A percentile compares a stretch with the other conserved stretches of the same genome.
Conservation (phyloP, 2,329 filamentous ascomycete genomes). For the Chrysosporium queenslandicum region DNA sequence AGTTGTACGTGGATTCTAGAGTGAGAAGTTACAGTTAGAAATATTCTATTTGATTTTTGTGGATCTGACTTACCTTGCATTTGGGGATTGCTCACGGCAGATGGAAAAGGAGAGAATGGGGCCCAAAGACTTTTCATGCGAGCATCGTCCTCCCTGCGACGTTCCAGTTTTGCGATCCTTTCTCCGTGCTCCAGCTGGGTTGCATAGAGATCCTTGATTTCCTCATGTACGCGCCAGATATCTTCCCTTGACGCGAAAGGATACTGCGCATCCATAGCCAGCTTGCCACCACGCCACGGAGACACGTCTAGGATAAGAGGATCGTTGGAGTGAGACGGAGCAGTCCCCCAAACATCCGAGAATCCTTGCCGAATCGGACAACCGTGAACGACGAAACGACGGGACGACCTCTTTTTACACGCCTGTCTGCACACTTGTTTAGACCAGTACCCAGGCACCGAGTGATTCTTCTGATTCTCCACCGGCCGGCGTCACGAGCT, state of each 20-base stretch:
- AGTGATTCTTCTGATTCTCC: constrained; percentile 21
- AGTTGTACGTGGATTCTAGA: constrained; percentile 66
- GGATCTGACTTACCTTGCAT: constrained; percentile 62
- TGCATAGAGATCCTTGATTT: constrained; percentile 52
- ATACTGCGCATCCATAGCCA: constrained; percentile 53
- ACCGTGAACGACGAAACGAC: neutral
- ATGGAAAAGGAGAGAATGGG: constrained; percentile 77
- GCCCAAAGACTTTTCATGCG: constrained; percentile 78
- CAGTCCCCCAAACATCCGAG: neutral
- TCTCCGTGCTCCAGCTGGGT: constrained; percentile 53
- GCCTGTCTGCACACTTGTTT: neutral
- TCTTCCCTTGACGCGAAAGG: constrained; percentile 55
- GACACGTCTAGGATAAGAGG: neutral
- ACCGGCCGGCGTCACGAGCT: constrained; percentile 27
- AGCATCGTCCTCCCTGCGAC: constrained; percentile 53
- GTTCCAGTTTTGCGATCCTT: constrained; percentile 51
- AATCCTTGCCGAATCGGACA: neutral
- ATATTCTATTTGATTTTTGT: neutral
- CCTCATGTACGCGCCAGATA: constrained; percentile 54
- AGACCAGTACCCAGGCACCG: neutral
- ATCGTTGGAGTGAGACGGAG: neutral
- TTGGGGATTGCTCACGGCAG: constrained; percentile 67
- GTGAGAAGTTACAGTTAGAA: neutral
- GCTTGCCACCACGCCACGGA: constrained; percentile 6
- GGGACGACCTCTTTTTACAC: neutral